A percentile compares a stretch with the other conserved stretches of the same genome.
These are phyloP conservation scores for Fusarium graminum DNA, from an alignment of 2,329 filamentous ascomycete genomes.

Conservation along the genomic window DNA sequence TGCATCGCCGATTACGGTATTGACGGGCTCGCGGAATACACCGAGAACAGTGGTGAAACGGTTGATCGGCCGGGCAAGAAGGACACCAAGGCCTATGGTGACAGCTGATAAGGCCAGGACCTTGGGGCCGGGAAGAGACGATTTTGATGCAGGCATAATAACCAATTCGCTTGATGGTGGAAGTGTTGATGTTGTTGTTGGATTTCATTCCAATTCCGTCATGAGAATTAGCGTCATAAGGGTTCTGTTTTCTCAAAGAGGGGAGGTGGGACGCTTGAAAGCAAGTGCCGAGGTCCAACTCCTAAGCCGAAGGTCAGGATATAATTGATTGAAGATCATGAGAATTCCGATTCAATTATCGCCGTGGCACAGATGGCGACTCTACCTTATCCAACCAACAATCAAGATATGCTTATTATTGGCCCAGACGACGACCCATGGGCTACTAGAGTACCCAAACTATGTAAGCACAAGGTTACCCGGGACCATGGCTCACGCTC, in stretches of 20 bases:
- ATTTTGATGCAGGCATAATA: background rate
- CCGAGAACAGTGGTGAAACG: constrained; percentile 44
- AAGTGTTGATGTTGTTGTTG: background rate
- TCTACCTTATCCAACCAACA: too few species aligned
- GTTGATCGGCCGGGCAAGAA: constrained; percentile 4
- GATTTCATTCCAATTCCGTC: background rate
- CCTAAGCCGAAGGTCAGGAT: background rate
- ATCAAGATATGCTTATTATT: too few species aligned
- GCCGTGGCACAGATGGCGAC: too few species aligned
- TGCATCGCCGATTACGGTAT: constrained; percentile 34
- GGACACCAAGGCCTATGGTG: background rate
- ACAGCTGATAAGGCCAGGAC: background rate
- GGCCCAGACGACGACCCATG: too few species aligned
- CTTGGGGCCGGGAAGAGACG: background rate
- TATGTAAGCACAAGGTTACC: too few species aligned
- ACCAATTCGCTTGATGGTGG: too few species aligned
- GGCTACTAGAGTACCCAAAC: too few species aligned
- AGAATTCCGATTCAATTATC: too few species aligned
- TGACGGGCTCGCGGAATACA: constrained; percentile 45
- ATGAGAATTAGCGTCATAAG: background rate
- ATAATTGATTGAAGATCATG: too few species aligned
- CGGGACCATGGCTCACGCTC: too few species aligned
- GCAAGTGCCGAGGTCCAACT: background rate
- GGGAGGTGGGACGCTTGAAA: constrained; percentile 8
- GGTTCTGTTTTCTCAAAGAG: constrained; percentile 3